Evolutionary conservation across 192 early-diverging fungal genomes (phyloP).

Genomic region (Linnemannia schmuckeri): DNA sequence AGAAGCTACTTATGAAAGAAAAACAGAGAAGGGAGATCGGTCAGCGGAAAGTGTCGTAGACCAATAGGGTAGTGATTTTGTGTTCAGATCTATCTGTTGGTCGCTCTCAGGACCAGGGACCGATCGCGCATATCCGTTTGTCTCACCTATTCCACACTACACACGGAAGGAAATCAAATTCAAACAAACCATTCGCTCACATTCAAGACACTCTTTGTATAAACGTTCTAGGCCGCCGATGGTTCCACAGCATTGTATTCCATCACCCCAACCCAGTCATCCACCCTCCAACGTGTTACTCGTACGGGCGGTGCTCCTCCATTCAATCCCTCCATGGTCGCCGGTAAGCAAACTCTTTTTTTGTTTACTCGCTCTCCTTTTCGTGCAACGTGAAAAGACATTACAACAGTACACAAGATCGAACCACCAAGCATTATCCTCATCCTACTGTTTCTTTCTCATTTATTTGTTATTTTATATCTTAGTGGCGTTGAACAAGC

Average conservation of each 20-base stretch:
- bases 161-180: too few species aligned
- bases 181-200: not conserved
- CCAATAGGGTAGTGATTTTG: not conserved
- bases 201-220: not conserved
- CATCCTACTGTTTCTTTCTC: too few species aligned
- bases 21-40: not conserved
- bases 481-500: not conserved
- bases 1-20: not conserved
- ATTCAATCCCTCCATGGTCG: constrained; percentile 25
- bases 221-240: constrained; percentile 27
- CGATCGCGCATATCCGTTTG: not conserved
- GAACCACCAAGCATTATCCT: too few species aligned
- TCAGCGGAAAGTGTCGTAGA: not conserved
- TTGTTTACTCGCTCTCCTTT: too few species aligned
- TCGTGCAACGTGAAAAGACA: too few species aligned
- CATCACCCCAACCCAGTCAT: constrained; percentile 14
- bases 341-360: not conserved
- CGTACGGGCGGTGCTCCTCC: constrained; percentile 32
- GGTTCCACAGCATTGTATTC: constrained; percentile 28
- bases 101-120: not conserved
- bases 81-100: not conserved
- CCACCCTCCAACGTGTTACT: constrained; percentile 19
- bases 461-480: too few species aligned
- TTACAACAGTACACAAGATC: too few species aligned
- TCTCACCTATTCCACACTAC: not conserved